A percentile compares a stretch with the other conserved stretches of the same genome.
Evolutionary conservation across 2,329 filamentous ascomycete species (phyloP).

Genomic region (Fusarium ramigenum): DNA sequence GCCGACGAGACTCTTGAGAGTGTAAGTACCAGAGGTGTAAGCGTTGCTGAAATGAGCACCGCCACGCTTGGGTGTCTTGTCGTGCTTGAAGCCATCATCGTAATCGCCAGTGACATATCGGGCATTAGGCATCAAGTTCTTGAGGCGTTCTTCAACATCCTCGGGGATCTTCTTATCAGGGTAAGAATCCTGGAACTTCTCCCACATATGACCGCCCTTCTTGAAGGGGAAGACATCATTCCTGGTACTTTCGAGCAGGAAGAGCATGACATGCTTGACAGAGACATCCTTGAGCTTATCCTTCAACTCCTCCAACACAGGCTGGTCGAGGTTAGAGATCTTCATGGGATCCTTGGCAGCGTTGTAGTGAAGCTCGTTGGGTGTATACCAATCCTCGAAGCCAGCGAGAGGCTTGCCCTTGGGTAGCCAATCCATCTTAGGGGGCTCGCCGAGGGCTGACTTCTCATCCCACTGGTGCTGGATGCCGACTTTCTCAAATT

Average conservation of each 20-base stretch:
- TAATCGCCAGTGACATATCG: slow-evolving; percentile 50
- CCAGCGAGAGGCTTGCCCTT: slow-evolving; percentile 33
- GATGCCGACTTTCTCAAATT: slow-evolving; percentile 41
- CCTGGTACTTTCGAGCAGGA: slow-evolving; percentile 56
- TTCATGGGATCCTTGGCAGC: slow-evolving; percentile 51
- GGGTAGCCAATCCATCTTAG: slow-evolving; percentile 40
- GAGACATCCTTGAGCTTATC: slow-evolving; percentile 43
- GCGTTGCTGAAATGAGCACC: slow-evolving; percentile 54
- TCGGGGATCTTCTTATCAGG: slow-evolving; percentile 47
- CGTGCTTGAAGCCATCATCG: slow-evolving; percentile 47
- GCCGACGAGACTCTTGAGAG: slow-evolving; percentile 54
- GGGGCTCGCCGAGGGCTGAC: slow-evolving; percentile 40
- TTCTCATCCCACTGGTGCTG: slow-evolving; percentile 41
- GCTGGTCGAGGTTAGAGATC: slow-evolving; percentile 51
- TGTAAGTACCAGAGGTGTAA: slow-evolving; percentile 54
- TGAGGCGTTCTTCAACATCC: slow-evolving; percentile 40
- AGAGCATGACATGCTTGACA: slow-evolving; percentile 54
- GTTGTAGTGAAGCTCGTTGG: slow-evolving; percentile 46
- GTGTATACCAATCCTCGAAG: slow-evolving; percentile 44
- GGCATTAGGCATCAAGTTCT: slow-evolving; percentile 45
- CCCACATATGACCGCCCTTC: slow-evolving; percentile 50
- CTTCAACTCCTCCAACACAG: slow-evolving; percentile 42
- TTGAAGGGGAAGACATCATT: slow-evolving; percentile 57
- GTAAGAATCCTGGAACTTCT: slow-evolving; percentile 46
- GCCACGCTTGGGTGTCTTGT: slow-evolving; percentile 42